Evolutionary conservation across 2,329 filamentous ascomycete species (phyloP).

Genomic region (Alternaria viburni): DNA sequence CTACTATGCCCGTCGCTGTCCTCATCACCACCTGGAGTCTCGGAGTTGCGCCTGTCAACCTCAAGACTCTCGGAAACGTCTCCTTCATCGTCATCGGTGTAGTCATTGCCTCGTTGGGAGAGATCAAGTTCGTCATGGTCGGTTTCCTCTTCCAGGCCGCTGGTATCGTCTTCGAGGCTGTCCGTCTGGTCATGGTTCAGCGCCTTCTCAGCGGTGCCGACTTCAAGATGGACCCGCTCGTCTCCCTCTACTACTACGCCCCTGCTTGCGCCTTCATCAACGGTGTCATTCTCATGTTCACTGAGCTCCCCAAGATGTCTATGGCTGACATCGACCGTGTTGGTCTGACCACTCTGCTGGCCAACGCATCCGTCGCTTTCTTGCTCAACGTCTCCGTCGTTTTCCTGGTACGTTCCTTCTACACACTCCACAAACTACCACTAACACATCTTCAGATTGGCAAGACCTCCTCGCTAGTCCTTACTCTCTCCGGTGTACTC

Average conservation of each 20-base stretch:
- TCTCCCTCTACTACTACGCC: conserved; percentile 89
- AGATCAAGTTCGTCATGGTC: conserved; percentile 87
- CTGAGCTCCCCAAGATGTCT: conserved; percentile 73
- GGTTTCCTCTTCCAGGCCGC: conserved; percentile 81
- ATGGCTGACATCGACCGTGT: conserved; percentile 76
- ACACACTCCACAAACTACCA: conserved; percentile 8
- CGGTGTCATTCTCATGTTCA: conserved; percentile 72
- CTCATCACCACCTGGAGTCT: conserved; percentile 88
- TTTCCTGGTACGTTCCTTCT: conserved; percentile 70
- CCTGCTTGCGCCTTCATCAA: conserved; percentile 86
- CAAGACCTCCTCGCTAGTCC: conserved; percentile 84
- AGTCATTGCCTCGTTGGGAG: conserved; percentile 90
- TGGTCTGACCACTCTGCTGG: conserved; percentile 73
- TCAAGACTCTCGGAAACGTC: conserved; percentile 90
- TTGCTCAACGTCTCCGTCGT: conserved; percentile 84
- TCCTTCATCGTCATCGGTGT: conserved; percentile 95
- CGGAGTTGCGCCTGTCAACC: conserved; percentile 80
- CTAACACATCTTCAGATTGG: conserved; percentile 67
- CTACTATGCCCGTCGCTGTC: conserved; percentile 92
- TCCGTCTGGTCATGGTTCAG: conserved; percentile 84
- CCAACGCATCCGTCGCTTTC: conserved; percentile 81
- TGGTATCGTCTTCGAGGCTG: conserved; percentile 81
- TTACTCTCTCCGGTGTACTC: conserved; percentile 85
- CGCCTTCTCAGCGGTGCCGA: conserved; percentile 79
- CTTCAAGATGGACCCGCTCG: conserved; percentile 91